phyloP scores from a whole-genome alignment of 2,329 filamentous ascomycete species.

The Talaromyces funiculosus region DNA sequence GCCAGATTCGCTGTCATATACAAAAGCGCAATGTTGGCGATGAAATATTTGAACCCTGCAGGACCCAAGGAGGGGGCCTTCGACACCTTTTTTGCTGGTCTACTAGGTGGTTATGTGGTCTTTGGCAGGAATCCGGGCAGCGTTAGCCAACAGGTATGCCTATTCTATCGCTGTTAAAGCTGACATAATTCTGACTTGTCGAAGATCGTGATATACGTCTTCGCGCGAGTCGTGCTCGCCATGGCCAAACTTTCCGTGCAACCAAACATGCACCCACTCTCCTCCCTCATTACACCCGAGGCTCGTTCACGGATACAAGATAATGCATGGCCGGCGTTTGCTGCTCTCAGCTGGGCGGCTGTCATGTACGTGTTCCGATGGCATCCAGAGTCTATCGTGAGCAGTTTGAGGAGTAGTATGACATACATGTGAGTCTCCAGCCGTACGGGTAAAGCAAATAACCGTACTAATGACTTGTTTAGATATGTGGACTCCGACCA shows the following conservation, averaged over 20 bases:
- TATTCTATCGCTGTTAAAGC: too few relatives aligned
- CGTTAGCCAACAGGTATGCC: conserved; percentile 66
- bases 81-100: conserved; percentile 79
- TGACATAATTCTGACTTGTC: not conserved
- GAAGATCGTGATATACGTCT: conserved; percentile 95
- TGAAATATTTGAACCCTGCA: conserved; percentile 53
- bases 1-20: conserved; percentile 88
- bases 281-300: conserved; percentile 40
- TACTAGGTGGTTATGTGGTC: conserved; percentile 85
- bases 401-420: conserved; percentile 91
- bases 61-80: conserved; percentile 60
- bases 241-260: conserved; percentile 78
- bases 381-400: conserved; percentile 86
- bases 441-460: not conserved
- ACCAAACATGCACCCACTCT: conserved; percentile 42
- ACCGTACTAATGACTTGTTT: conserved; percentile 8
- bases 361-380: conserved; percentile 95
- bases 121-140: conserved; percentile 77
- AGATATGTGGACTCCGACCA: conserved; percentile 75
- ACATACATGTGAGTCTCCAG: conserved; percentile 73
- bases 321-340: conserved; percentile 90
- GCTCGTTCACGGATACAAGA: conserved; percentile 49
- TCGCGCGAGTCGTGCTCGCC: conserved; percentile 81
- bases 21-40: conserved; percentile 71
- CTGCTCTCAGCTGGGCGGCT: conserved; percentile 79